phyloP scores from a whole-genome alignment of 352 stramenopile genomes.

The Aphanomyces invadans region DNA sequence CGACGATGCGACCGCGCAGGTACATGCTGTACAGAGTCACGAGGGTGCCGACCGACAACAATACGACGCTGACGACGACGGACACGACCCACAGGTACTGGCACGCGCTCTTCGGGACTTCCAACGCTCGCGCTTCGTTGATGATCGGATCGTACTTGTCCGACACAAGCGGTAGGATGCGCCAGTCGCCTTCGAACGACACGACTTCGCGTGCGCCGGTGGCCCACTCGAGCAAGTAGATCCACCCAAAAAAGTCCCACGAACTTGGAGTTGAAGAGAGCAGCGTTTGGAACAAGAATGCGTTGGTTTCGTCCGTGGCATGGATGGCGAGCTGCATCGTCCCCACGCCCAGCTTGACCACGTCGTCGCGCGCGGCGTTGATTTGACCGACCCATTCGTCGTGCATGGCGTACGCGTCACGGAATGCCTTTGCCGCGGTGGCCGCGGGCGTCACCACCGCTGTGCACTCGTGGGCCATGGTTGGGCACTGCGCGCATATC shows the following conservation, averaged over 20 bases:
- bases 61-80: not conserved
- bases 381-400: not conserved
- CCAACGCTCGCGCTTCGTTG: not conserved
- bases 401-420: not conserved
- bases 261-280: not conserved
- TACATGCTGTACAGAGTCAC: not conserved
- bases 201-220: not conserved
- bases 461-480: not conserved
- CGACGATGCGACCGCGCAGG: not conserved
- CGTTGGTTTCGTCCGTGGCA: not conserved
- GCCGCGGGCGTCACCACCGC: not conserved
- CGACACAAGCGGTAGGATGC: not conserved
- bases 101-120: conserved; percentile 15
- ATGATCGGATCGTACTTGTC: not conserved
- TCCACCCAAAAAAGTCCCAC: conserved; percentile 5
- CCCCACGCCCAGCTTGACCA: not conserved
- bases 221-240: not conserved
- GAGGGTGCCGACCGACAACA: not conserved
- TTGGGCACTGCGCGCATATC: not conserved
- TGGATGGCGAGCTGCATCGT: not conserved
- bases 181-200: not conserved
- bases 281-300: not conserved
- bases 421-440: not conserved
- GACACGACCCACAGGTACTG: conserved; percentile 12
- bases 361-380: not conserved